These are phyloP conservation scores for Phaffomyces opuntiae DNA, from an alignment of 805 yeast species.

Conservation along the genomic window DNA sequence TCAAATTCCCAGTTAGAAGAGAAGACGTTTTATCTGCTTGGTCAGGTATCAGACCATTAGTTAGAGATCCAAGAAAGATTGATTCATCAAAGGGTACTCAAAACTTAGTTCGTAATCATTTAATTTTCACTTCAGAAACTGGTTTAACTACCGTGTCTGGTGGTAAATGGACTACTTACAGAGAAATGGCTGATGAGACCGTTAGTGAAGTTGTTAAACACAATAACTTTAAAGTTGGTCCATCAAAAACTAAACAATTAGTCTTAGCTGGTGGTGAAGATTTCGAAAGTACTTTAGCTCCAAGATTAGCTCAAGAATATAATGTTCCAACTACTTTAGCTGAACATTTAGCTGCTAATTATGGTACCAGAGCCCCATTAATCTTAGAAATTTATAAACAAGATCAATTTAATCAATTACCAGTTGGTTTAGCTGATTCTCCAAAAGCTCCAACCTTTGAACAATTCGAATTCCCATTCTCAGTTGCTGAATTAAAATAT, in stretches of 20 bases:
- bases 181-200: constrained; percentile 97
- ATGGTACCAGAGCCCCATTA: constrained; percentile 84
- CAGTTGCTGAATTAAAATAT: constrained; percentile 84
- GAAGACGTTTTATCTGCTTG: constrained; percentile 91
- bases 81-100: constrained; percentile 52
- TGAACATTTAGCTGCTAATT: constrained; percentile 74
- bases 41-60: constrained; percentile 96
- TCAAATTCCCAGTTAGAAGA: constrained; percentile 81
- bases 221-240: constrained; percentile 34
- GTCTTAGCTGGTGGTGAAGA: constrained; percentile 76
- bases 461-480: constrained; percentile 73
- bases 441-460: constrained; percentile 33
- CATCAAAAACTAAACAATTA: constrained; percentile 35
- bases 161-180: constrained; percentile 97
- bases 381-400: constrained; percentile 51
- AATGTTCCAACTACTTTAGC: constrained; percentile 68
- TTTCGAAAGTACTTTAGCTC: constrained; percentile 65
- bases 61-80: constrained; percentile 63
- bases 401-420: constrained; percentile 50
- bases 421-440: constrained; percentile 50
- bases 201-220: constrained; percentile 62
- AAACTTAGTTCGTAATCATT: constrained; percentile 85
- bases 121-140: constrained; percentile 62
- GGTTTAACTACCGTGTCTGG: constrained; percentile 89
- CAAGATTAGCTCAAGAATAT: constrained; percentile 76